These are phyloP conservation scores for Ogataea philodendri DNA, from an alignment of 805 yeast genomes.

Conservation along the genomic window DNA sequence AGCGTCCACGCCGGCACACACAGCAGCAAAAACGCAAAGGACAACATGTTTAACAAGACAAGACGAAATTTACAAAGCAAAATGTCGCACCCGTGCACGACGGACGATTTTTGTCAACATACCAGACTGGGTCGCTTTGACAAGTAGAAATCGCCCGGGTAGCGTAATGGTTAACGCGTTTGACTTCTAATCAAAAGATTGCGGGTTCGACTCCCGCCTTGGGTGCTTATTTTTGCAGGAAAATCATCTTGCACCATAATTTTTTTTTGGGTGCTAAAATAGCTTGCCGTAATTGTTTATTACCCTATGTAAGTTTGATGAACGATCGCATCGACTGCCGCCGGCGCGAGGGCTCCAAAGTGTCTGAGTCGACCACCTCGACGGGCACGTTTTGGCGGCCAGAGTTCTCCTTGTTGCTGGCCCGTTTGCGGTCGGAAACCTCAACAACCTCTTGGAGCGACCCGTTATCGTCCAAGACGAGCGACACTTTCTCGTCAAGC, in stretches of 20 bases:
- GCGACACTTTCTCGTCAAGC: conserved; percentile 2
- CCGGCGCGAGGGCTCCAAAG: too few species aligned
- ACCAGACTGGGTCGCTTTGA: too few species aligned
- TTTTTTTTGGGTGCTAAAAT: too few species aligned
- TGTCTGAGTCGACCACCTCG: not conserved
- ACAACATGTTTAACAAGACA: conserved; percentile 6
- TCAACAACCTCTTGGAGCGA: conserved; percentile 6
- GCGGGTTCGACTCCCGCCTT: conserved; percentile 59
- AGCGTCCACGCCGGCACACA: conserved; percentile 7
- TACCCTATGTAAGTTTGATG: too few species aligned
- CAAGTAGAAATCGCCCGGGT: conserved; percentile 42
- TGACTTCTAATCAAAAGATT: conserved; percentile 65
- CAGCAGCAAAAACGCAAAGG: conserved; percentile 4
- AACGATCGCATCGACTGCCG: too few species aligned
- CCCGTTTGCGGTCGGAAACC: not conserved
- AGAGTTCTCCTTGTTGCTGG: not conserved
- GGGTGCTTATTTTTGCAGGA: conserved; percentile 35
- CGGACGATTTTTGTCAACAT: too few species aligned
- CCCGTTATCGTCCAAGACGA: conserved; percentile 10
- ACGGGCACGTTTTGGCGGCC: too few species aligned
- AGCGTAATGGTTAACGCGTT: conserved; percentile 68
- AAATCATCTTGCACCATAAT: too few species aligned
- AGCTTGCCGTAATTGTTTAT: too few species aligned
- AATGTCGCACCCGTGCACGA: too few species aligned
- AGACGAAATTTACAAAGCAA: conserved; percentile 2